Conservation (phyloP, 164 flowering plant species). For the Magnolia kwangsiensis region DNA sequence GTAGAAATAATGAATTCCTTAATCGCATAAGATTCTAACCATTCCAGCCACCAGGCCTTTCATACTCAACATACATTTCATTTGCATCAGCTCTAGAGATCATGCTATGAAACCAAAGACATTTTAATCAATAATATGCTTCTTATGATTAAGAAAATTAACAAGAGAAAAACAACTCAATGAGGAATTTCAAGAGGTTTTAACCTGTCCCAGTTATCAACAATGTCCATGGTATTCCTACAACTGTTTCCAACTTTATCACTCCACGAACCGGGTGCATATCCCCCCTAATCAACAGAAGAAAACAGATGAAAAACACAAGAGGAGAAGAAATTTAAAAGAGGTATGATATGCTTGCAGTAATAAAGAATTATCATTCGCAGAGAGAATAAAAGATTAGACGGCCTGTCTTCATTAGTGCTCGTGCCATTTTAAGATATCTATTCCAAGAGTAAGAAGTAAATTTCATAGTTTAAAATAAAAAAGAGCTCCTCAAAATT, state of each 20-base stretch:
- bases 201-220: conserved; percentile 55
- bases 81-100: conserved; percentile 66
- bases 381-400: conserved; percentile 64
- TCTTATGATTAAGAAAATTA: not conserved
- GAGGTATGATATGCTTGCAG: not conserved
- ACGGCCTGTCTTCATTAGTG: conserved; percentile 55
- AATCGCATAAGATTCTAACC: conserved; percentile 31
- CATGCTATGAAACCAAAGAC: conserved; percentile 43
- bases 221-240: conserved; percentile 67
- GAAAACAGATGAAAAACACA: not conserved
- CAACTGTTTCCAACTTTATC: conserved; percentile 79
- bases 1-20: too few relatives aligned
- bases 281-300: conserved; percentile 46
- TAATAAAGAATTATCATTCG: conserved; percentile 44
- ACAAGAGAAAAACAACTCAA: too few relatives aligned
- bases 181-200: too few relatives aligned
- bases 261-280: conserved; percentile 57
- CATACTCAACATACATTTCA: conserved; percentile 58
- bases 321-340: not conserved
- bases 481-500: not conserved
- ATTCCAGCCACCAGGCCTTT: conserved; percentile 93
- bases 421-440: conserved; percentile 56
- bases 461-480: too few relatives aligned
- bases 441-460: conserved; percentile 18
- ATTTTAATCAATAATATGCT: not conserved